Percentiles rank a stretch among this genome's conserved stretches.
Evolutionary conservation across 371 early-diverging fungal species (phyloP).

Genomic region (Conidiobolus incongruus): DNA sequence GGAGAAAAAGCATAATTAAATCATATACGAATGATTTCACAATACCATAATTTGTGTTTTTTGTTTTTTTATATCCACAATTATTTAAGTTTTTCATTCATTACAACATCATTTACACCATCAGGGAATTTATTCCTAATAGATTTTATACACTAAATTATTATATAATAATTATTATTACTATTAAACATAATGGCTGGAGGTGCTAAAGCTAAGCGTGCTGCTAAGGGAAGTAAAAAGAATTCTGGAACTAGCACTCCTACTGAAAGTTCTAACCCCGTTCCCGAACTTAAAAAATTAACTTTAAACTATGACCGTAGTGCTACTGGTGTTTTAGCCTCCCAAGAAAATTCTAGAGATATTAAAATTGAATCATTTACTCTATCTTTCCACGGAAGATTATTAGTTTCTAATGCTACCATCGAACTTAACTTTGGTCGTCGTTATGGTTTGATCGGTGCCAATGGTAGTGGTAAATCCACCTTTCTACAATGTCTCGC

Average conservation of each 20-base stretch:
- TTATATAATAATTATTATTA: no score
- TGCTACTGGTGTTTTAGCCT: slow-evolving; percentile 84
- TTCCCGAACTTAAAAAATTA: slow-evolving; percentile 8
- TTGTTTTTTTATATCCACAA: no score
- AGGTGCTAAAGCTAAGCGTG: slow-evolving; percentile 61
- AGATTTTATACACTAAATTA: no score
- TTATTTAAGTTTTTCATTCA: no score
- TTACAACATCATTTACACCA: no score
- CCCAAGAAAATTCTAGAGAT: slow-evolving; percentile 77
- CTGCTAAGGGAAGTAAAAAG: slow-evolving; percentile 49
- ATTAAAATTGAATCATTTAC: slow-evolving; percentile 90
- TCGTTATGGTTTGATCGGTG: slow-evolving; percentile 90
- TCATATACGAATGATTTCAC: no score
- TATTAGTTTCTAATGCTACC: slow-evolving; percentile 76
- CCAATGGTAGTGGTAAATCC: slow-evolving; percentile 97
- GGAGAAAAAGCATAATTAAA: no score
- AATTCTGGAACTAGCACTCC: slow-evolving; percentile 10
- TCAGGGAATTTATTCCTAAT: no score
- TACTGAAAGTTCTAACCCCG: slow-evolving; percentile 13
- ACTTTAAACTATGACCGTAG: slow-evolving; percentile 25
- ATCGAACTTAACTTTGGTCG: slow-evolving; percentile 96
- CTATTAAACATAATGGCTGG: slow-evolving; percentile 15
- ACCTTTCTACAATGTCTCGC: slow-evolving; percentile 90
- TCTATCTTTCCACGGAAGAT: slow-evolving; percentile 79
- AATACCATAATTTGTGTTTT: no score